Evolutionary conservation across 345 rosid species (phyloP).

Genomic region (Iberis pinnata): DNA sequence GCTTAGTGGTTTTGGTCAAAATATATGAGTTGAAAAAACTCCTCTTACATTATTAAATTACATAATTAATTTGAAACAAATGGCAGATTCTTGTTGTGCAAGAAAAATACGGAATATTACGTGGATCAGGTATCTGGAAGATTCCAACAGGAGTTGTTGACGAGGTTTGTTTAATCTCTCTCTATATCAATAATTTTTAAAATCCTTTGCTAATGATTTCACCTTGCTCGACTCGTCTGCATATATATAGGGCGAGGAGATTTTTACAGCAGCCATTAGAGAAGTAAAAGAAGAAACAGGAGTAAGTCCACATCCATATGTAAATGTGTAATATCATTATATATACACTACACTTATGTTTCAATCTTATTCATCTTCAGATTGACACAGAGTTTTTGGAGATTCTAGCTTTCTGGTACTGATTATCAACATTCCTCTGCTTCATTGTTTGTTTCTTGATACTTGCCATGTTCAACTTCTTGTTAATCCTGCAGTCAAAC

Average conservation of each 20-base stretch:
- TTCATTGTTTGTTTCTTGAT: conserved; percentile 2
- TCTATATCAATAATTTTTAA: too few species aligned
- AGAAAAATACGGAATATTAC: conserved; percentile 57
- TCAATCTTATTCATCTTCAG: conserved; percentile 34
- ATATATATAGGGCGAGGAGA: conserved; percentile 57
- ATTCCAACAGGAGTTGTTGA: conserved; percentile 83
- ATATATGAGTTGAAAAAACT: neutral
- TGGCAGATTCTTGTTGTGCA: conserved; percentile 68
- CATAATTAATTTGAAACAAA: conserved; percentile 5
- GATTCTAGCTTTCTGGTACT: conserved; percentile 63
- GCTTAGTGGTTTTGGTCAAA: neutral
- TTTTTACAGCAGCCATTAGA: conserved; percentile 49
- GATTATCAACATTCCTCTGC: neutral
- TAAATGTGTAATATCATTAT: neutral
- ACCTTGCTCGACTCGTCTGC: conserved; percentile 8
- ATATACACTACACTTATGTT: neutral
- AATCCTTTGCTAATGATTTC: conserved; percentile 8
- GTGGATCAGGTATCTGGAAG: conserved; percentile 63
- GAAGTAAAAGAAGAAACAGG: conserved; percentile 93
- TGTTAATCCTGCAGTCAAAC: conserved; percentile 39
- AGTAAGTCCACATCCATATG: conserved; percentile 33
- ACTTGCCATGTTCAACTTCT: conserved; percentile 7
- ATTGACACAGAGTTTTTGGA: conserved; percentile 61
- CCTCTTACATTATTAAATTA: neutral
- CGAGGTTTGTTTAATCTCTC: conserved; percentile 38